Evolutionary conservation across 2,329 filamentous ascomycete genomes (phyloP), one percentile per base, ranked within the genome.

Genomic region (Aspergillus quadricinctus): DNA sequence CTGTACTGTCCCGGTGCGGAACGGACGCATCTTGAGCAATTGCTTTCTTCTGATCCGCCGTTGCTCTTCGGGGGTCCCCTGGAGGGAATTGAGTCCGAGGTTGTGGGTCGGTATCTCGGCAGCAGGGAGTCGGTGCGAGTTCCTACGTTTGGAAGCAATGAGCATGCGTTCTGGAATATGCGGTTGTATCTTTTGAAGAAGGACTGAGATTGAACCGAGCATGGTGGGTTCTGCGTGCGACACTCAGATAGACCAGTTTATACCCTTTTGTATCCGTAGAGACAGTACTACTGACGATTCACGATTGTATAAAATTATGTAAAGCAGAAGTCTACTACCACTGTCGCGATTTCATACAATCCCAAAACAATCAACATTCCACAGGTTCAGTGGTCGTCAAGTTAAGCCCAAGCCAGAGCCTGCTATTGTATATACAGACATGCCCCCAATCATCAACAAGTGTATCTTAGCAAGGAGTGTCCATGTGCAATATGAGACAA

Each of bases 1-100:
- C 74, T 88, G 2, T 89, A 83, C 60, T 86, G 83, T 1, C 78
- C 88, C 0, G 86, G 88, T 51, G 77, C 74, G 1, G 76, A 78
- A 55, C 86, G 56, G 73, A 23, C 75, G 72, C 40, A 77, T 81
- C 43, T 89, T 50, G 73, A 80, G 23, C 67, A 76, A 5, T 77
- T 84, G 0, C 70, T 89, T 1, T 63, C 72, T 1, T 65, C 69
- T 0, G 60, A 70, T 0, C 86, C 86, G 0, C 77, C 73, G 0
- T 64, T 87, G 2, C 82, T 85, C 11, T 76, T 89, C 14, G 86
- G 86, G 0, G 86, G 69, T 0, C 72, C 73, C 4, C 58, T 76
- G 52, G 72, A 76, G 51, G 63, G 67, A 48, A 61, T 67, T 1
- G 66, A 68, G 45, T 64, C 67, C 2, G 64, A 64, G 3, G 54